phyloP scores from a whole-genome alignment of 176 grass and related monocot species.

The Aegilops speltoides region DNA sequence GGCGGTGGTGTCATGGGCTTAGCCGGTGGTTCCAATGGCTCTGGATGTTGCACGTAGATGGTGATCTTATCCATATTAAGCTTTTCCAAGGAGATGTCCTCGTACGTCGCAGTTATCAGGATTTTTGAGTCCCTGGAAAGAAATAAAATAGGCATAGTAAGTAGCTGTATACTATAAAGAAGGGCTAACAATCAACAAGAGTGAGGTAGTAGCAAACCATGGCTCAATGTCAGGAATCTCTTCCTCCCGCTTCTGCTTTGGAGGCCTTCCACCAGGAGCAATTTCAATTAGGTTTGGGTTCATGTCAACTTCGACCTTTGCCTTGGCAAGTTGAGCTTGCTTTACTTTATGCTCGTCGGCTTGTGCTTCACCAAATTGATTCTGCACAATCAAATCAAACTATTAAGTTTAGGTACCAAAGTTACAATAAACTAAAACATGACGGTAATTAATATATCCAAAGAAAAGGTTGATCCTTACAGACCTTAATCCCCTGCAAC shows the following conservation, averaged over 20 bases:
- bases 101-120: conserved; percentile 52
- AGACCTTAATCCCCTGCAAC: conserved; percentile 81
- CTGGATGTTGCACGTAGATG: conserved; percentile 84
- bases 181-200: background rate
- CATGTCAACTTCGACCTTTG: conserved; percentile 75
- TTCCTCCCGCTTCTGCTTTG: conserved; percentile 81
- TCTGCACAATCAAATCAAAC: conserved; percentile 37
- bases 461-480: background rate
- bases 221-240: conserved; percentile 92
- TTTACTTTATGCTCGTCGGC: conserved; percentile 82
- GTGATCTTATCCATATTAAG: conserved; percentile 88
- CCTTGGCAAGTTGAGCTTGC: conserved; percentile 88
- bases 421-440: conserved; percentile 4
- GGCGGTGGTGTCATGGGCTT: conserved; percentile 71
- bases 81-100: conserved; percentile 55
- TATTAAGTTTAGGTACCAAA: conserved; percentile 14
- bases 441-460: background rate
- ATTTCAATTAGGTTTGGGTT: conserved; percentile 94
- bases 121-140: conserved; percentile 78
- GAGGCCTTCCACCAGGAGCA: conserved; percentile 46
- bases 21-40: conserved; percentile 80
- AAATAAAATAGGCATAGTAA: conserved; percentile 1
- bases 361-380: conserved; percentile 98
- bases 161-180: background rate
- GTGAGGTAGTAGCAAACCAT: conserved; percentile 53